Percentiles rank a stretch among this genome's conserved stretches.
Conservation (phyloP, 164 flowering plant genomes). For the Chimonanthus salicifolius region DNA sequence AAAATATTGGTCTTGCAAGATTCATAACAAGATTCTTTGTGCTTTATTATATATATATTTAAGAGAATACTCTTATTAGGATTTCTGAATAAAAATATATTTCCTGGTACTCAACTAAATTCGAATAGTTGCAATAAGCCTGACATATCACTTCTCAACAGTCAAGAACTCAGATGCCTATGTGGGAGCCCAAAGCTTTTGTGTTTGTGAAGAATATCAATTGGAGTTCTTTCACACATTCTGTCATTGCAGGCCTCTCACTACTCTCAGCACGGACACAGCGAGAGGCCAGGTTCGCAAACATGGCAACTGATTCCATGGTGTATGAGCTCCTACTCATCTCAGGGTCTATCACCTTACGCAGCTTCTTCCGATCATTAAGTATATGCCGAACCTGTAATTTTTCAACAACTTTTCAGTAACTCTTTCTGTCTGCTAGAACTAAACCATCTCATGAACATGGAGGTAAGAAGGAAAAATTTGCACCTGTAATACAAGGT, state of each 20-base stretch:
- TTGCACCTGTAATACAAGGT: constrained; percentile 74
- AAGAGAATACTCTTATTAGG: too few species aligned
- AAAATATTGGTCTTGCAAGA: background rate
- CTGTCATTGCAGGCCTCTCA: constrained; percentile 79
- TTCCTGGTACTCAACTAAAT: background rate
- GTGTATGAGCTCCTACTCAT: constrained; percentile 61
- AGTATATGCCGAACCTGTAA: constrained; percentile 73
- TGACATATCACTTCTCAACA: background rate
- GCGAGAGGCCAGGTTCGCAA: constrained; percentile 87
- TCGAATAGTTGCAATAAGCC: background rate
- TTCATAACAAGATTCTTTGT: background rate
- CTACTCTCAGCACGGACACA: constrained; percentile 78
- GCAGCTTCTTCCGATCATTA: constrained; percentile 72
- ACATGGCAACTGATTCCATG: constrained; percentile 72
- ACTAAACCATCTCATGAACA: background rate
- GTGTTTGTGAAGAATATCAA: constrained; percentile 44
- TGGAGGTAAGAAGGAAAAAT: background rate
- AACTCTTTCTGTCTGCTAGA: background rate
- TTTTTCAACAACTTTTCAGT: background rate
- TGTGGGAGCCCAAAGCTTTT: constrained; percentile 42
- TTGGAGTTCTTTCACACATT: constrained; percentile 80
- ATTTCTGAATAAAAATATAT: background rate
- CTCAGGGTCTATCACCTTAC: constrained; percentile 81
- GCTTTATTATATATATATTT: background rate
- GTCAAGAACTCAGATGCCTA: background rate